Conservation (phyloP, 352 stramenopile genomes). For the Thalassiosira ordinaria region DNA sequence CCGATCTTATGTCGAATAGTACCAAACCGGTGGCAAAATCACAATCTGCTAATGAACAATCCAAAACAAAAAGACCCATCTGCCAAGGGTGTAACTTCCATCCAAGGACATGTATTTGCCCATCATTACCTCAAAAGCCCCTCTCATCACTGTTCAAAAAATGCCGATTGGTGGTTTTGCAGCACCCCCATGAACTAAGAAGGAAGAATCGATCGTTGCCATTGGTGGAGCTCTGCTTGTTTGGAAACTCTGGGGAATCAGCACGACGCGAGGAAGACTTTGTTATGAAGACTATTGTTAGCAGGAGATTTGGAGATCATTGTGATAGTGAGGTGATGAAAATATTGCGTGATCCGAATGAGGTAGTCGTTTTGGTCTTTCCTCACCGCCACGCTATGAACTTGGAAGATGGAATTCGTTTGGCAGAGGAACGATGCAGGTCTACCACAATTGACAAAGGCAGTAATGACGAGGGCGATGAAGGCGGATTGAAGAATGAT, state of each 20-base stretch:
- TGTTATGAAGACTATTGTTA: constrained; percentile 58
- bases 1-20: neutral
- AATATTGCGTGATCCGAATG: constrained; percentile 51
- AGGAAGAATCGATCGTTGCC: constrained; percentile 77
- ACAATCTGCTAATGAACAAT: constrained; percentile 1
- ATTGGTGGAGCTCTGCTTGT: constrained; percentile 71
- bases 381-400: constrained; percentile 45
- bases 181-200: constrained; percentile 76
- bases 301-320: constrained; percentile 60
- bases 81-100: constrained; percentile 40
- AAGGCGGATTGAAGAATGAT: neutral
- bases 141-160: constrained; percentile 29
- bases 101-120: constrained; percentile 41
- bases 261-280: constrained; percentile 37
- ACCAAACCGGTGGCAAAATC: neutral
- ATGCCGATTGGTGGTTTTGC: constrained; percentile 68
- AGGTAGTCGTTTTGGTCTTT: constrained; percentile 53
- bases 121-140: constrained; percentile 20
- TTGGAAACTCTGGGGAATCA: too few species aligned
- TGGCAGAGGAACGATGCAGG: constrained; percentile 46
- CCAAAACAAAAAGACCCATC: constrained; percentile 22
- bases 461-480: neutral
- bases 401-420: constrained; percentile 46
- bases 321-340: constrained; percentile 48
- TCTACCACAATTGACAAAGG: neutral